Base-by-base conservation (phyloP, 768 basidiomycete species). In the Lactarius tabidus region DNA sequence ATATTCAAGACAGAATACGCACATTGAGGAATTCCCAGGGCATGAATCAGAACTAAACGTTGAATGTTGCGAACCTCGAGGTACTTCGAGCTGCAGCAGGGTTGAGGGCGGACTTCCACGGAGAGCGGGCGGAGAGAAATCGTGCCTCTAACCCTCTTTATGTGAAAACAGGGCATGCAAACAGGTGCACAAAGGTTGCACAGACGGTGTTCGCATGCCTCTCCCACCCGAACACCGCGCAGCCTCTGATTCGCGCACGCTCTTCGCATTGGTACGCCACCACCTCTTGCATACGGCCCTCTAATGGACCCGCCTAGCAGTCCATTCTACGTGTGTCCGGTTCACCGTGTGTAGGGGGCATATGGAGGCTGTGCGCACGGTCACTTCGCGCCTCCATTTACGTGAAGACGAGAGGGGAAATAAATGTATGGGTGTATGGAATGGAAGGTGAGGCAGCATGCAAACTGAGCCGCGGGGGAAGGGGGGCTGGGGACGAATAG, bases 1-100 rank as follows among this genome's bases (percentile, higher is more conserved):
- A 15, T 26, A 28, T 14, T 51, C 14, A 14, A 48, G 26, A 28
- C 54, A 57, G 23, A 31, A 9, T 35, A 70, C 70, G 60, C 36
- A 70, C 70, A 48, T 67, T 63, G 20, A 70, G 56, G 6, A 70
- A 57, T 36, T 69, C 6, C 53, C 69, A 62, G 29, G 55, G 29
- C 69, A 70, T 67, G 2, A 58, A 7, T 66, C 12, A 23, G 5
- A 23, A 12, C n/a, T 15, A 12, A 15, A 48, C 23, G 12, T 48
- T 48, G 14, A 15, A 51, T 7, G 23, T 51, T 51, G 48, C 48
- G 26, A 51, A n/a, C 4, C 48, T 26, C 6, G 14, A 26, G 45
- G 48, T 51, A 28, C 12, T 51, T 51, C 26, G 28, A 51, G 14
- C 48, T 2, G 48, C 6, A 26, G 23, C 23, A 26, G 15, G 48